Conservation (phyloP, 78 protist genomes). For the Bigelowiella natans region DNA sequence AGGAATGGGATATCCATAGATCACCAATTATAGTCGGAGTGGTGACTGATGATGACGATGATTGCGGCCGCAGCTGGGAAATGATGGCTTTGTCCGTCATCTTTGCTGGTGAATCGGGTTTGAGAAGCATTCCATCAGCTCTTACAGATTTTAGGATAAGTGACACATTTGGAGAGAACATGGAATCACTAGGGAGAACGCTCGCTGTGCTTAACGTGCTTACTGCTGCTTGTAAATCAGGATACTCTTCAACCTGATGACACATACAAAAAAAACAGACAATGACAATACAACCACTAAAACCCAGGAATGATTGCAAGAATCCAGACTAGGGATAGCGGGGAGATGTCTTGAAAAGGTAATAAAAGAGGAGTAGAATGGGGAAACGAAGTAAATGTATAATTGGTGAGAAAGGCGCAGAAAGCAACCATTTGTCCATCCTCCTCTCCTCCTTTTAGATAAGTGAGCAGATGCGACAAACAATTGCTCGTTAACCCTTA, state of each 20-base stretch:
- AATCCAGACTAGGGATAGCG: neutral
- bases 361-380: neutral
- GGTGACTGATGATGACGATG: no score
- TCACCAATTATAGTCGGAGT: no score
- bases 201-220: slow-evolving; percentile 25
- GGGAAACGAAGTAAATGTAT: neutral
- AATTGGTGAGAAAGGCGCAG: neutral
- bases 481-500: neutral
- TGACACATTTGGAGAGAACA: neutral
- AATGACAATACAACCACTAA: neutral
- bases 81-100: neutral
- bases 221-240: slow-evolving; percentile 18
- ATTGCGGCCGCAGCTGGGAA: no score
- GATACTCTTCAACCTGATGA: neutral
- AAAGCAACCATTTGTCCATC: no score
- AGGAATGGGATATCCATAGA: no score
- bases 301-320: no score
- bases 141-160: slow-evolving; percentile 11
- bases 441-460: neutral
- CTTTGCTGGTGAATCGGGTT: neutral
- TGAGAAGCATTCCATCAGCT: slow-evolving; percentile 19
- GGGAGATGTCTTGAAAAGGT: neutral
- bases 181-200: slow-evolving; percentile 22
- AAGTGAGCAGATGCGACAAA: neutral
- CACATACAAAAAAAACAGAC: no score